Base-by-base conservation (phyloP, 169 alveolate genomes). In the Plasmodium coatneyi region DNA sequence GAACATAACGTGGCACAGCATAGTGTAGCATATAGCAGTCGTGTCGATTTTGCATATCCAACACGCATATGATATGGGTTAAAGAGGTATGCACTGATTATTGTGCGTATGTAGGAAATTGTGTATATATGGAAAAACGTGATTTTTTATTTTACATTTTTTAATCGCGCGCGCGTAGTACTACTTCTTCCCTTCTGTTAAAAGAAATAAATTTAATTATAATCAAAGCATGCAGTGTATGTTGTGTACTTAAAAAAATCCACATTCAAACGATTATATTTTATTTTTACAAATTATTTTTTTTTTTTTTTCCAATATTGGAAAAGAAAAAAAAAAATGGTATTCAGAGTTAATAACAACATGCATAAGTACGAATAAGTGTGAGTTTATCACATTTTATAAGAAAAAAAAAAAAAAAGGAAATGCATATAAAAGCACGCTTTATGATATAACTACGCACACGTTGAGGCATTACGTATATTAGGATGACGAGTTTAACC, bases 21-120 rank as follows among this genome's bases (percentile, higher is more conserved):
- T 49, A 49, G 60, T 49, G 60, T 49, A 49, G 60, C 60, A 49
- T 16, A 49, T 16, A 49, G 60, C 25, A 49, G 60, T 3, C 25
- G 22, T 14, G 60, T 6, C 36, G 14, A 66, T 66, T n/a, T 66
- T 25, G 36, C 16, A 66, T 28, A 66, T 66, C 32, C 36, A 66
- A 25, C n/a, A 66, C n/a, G 36, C 76, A 66, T 66, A 66, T 66
- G 76, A 66, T 66, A 66, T 66, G 76, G 76, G n/a, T 12, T 66
- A 66, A 66, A 22, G 9, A 25, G 14, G 76, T 66, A 66, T 19
- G 76, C 76, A 16, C 76, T 66, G 36, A n/a, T 25, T 66, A 66
- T 66, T 66, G 41, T 25, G 3, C 36, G 76, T 66, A 66, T 66
- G 30, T 25, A 25, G 30, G 41, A 12, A 25, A 66, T 66, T 66